Evolutionary conservation across 177 flowering plant species (phyloP).

Genomic region (Vitis hybrid): DNA sequence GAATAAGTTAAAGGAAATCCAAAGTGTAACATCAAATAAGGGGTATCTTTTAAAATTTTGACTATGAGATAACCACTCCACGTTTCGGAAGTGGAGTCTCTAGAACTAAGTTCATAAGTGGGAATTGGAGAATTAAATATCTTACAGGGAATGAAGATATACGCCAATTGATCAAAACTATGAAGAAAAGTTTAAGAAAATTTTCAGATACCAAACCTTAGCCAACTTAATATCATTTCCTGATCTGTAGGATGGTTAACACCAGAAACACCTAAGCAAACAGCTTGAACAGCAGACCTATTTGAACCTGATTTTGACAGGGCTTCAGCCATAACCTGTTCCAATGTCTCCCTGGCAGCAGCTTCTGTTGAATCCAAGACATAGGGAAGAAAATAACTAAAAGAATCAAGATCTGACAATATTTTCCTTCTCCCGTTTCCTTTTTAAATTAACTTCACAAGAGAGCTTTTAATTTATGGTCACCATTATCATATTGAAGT

Average conservation of each 20-base stretch:
- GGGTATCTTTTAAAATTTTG: too few species aligned
- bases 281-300: conserved; percentile 74
- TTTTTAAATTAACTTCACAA: too few species aligned
- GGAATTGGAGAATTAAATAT: too few species aligned
- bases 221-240: conserved; percentile 72
- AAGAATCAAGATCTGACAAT: neutral
- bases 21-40: too few species aligned
- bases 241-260: conserved; percentile 90
- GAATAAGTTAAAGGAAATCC: too few species aligned
- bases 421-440: conserved; percentile 23
- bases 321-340: conserved; percentile 85
- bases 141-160: too few species aligned
- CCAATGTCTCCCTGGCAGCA: conserved; percentile 80
- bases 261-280: conserved; percentile 90
- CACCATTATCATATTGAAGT: too few species aligned
- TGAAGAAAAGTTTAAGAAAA: neutral
- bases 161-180: too few species aligned
- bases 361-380: conserved; percentile 27
- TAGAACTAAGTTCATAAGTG: too few species aligned
- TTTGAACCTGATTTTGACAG: conserved; percentile 60
- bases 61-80: too few species aligned
- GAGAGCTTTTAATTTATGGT: too few species aligned
- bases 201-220: conserved; percentile 51
- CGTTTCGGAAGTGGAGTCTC: too few species aligned
- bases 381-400: neutral